Conservation (phyloP, 495 filamentous ascomycete genomes). For the Barbatosphaeria neglecta region DNA sequence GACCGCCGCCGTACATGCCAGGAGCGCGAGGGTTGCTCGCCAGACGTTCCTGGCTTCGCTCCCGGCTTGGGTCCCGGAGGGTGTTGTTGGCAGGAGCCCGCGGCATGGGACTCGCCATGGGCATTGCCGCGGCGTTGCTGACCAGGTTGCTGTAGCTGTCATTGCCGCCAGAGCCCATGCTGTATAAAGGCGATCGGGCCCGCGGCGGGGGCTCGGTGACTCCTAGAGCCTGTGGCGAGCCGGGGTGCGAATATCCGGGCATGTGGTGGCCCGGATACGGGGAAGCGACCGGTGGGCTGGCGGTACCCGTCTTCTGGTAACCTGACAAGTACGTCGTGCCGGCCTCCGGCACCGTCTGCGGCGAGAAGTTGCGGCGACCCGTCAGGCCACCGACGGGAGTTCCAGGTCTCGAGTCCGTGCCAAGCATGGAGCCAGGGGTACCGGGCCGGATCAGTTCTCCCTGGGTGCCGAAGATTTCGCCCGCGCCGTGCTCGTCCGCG, state of each 20-base stretch:
- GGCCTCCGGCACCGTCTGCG: slow-evolving; percentile 6
- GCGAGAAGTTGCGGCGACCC: slow-evolving; percentile 7
- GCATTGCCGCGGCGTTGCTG: slow-evolving; percentile 26
- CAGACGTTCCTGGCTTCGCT: slow-evolving; percentile 17
- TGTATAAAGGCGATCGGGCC: slow-evolving; percentile 27
- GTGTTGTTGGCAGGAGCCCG: slow-evolving; percentile 6
- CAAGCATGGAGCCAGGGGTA: slow-evolving; percentile 46
- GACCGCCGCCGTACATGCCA: slow-evolving; percentile 38
- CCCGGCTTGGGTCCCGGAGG: slow-evolving; percentile 21
- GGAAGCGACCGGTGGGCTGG: background rate
- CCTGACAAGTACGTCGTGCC: slow-evolving; percentile 10
- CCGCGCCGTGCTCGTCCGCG: slow-evolving; percentile 72
- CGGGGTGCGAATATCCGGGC: background rate
- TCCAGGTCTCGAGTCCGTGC: slow-evolving; percentile 24
- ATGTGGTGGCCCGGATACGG: background rate
- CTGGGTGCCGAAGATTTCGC: slow-evolving; percentile 56
- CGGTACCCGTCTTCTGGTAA: background rate
- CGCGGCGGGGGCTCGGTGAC: slow-evolving; percentile 7
- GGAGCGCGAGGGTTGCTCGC: slow-evolving; percentile 17
- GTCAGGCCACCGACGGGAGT: slow-evolving; percentile 28
- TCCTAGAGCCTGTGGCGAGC: slow-evolving; percentile 4
- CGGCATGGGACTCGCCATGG: slow-evolving; percentile 20
- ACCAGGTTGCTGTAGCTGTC: slow-evolving; percentile 33
- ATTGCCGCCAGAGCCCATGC: slow-evolving; percentile 16
- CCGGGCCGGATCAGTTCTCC: slow-evolving; percentile 57